Conservation (phyloP, 164 flowering plant genomes). For the Berberis vulgaris region DNA sequence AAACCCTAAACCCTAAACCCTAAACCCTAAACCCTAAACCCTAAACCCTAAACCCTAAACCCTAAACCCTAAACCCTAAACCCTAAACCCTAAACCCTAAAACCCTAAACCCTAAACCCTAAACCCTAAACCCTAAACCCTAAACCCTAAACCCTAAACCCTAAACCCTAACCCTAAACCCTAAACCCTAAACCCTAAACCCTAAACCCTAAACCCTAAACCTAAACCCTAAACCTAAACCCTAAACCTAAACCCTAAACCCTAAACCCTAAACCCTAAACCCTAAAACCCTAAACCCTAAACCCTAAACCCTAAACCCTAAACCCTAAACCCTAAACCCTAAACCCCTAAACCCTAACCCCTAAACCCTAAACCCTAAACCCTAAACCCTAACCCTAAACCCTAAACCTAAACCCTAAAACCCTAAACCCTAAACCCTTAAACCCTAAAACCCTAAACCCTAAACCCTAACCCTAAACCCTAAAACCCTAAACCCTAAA, state of each 20-base stretch:
- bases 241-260: neutral
- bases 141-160: constrained; percentile 5
- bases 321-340: too few relatives aligned
- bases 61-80: constrained; percentile 1
- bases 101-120: neutral
- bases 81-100: too few relatives aligned
- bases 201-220: neutral
- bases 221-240: constrained; percentile 6
- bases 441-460: too few relatives aligned
- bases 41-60: constrained; percentile 5
- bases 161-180: constrained; percentile 6
- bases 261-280: constrained; percentile 2
- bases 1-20: constrained; percentile 1
- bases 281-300: too few relatives aligned
- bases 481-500: too few relatives aligned
- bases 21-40: constrained; percentile 5
- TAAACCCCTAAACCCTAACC: too few relatives aligned
- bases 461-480: too few relatives aligned
- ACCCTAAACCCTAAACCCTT: too few relatives aligned
- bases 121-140: neutral
- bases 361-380: too few relatives aligned
- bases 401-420: too few relatives aligned
- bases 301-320: constrained; percentile 1
- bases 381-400: constrained; percentile 12
- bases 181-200: neutral